Evolutionary conservation across 2,329 filamentous ascomycete species (phyloP).

Genomic region (Gnomoniopsis sp.): DNA sequence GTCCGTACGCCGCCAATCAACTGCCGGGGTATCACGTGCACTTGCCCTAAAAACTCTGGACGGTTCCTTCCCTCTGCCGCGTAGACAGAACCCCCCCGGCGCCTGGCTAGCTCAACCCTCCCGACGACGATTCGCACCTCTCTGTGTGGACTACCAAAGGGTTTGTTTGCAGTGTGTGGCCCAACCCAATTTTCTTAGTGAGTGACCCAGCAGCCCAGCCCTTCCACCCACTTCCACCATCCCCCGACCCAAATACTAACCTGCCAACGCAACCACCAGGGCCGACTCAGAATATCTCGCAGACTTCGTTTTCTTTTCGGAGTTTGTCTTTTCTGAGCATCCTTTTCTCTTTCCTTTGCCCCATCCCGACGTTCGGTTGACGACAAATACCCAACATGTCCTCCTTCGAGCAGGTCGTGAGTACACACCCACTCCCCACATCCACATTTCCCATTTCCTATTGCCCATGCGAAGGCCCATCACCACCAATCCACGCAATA

Average conservation of each 20-base stretch:
- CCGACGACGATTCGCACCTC: background rate
- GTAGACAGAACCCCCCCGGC: background rate
- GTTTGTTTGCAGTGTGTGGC: background rate
- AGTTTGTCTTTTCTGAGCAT: conserved; percentile 21
- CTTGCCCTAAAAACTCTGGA: conserved; percentile 8
- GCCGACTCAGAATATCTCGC: conserved; percentile 17
- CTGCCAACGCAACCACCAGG: conserved; percentile 8
- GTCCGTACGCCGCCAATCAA: background rate
- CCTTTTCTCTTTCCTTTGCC: conserved; percentile 22
- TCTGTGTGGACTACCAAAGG: background rate
- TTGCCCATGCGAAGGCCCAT: background rate
- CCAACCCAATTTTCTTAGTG: conserved; percentile 12
- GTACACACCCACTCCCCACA: conserved; percentile 34
- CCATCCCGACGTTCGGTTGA: conserved; percentile 20
- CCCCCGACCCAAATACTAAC: conserved; percentile 18
- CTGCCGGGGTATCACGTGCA: conserved; percentile 4
- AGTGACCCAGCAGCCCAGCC: background rate
- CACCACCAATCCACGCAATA: background rate
- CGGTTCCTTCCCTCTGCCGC: background rate
- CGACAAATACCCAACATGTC: conserved; percentile 28
- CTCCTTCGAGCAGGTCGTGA: conserved; percentile 63
- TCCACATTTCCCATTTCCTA: background rate
- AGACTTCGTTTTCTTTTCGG: conserved; percentile 12
- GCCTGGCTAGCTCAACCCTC: background rate
- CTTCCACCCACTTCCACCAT: conserved; percentile 8